A percentile compares a stretch with the other conserved stretches of the same genome.
These are phyloP conservation scores for Pyricularia grisea DNA, from an alignment of 2,329 filamentous ascomycete species.

Conservation along the genomic window DNA sequence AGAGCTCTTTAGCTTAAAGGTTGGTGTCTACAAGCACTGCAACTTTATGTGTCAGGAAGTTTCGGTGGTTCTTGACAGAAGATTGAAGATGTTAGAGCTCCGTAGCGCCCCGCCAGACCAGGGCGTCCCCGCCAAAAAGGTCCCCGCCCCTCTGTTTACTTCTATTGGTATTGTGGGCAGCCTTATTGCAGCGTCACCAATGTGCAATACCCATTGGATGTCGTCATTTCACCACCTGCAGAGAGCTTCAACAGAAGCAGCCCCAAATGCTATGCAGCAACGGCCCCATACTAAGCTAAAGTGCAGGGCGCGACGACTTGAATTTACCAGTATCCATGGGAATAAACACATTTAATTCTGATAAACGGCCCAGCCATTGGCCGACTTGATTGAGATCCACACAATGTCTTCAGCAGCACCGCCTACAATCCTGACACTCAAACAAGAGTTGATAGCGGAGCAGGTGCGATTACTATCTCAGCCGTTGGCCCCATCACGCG, in stretches of 20 bases:
- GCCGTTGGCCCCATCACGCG: constrained; percentile 43
- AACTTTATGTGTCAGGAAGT: not conserved
- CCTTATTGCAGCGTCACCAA: not conserved
- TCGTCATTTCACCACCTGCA: not conserved
- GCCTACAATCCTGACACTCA: constrained; percentile 51
- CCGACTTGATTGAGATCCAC: not conserved
- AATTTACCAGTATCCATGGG: not conserved
- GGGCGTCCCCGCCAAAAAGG: not conserved
- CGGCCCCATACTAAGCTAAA: not conserved
- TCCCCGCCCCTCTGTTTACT: not conserved
- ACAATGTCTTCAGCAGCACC: constrained; percentile 16
- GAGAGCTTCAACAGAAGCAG: not conserved
- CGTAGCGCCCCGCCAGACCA: not conserved
- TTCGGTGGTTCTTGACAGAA: not conserved
- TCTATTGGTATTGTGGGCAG: not conserved
- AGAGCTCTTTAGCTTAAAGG: not conserved
- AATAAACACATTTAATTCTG: not conserved
- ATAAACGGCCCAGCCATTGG: not conserved
- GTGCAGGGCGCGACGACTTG: not conserved
- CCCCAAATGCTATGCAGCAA: not conserved
- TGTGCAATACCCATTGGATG: not conserved
- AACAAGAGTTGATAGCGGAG: constrained; percentile 52
- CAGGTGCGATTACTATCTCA: constrained; percentile 57
- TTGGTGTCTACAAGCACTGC: not conserved
- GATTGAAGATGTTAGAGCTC: not conserved